Evolutionary conservation across 108 stramenopile genomes (phyloP).

Genomic region (Fistulifera pelliculosa): DNA sequence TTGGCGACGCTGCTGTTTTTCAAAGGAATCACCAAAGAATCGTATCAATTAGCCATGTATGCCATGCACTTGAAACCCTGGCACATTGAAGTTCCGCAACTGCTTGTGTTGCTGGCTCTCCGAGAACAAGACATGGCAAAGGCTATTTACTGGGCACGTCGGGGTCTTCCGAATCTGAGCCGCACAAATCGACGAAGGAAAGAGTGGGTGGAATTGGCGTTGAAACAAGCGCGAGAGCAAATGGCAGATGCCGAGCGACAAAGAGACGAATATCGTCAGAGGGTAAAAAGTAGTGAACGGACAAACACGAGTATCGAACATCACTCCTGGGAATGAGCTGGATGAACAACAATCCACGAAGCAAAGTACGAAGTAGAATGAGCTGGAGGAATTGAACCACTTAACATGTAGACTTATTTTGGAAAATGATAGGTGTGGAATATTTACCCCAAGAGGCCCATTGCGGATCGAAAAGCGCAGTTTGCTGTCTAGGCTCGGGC

Average conservation of each 20-base stretch:
- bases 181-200: constrained; percentile 2
- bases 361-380: too few species aligned
- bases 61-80: constrained; percentile 23
- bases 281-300: too few species aligned
- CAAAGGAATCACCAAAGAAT: constrained; percentile 9
- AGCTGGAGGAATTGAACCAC: too few species aligned
- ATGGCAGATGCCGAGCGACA: not conserved
- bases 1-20: constrained; percentile 19
- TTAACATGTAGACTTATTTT: too few species aligned
- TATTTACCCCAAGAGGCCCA: too few species aligned
- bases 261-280: too few species aligned
- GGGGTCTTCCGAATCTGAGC: constrained; percentile 5
- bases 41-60: constrained; percentile 3
- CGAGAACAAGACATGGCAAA: constrained; percentile 2
- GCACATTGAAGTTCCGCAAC: constrained; percentile 22
- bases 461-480: too few species aligned
- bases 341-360: too few species aligned
- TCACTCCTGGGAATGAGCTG: too few species aligned
- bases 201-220: constrained; percentile 8
- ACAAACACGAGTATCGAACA: too few species aligned
- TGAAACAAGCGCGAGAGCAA: not conserved
- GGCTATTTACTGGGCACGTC: constrained; percentile 5
- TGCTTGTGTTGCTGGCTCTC: constrained; percentile 4
- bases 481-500: too few species aligned
- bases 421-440: too few species aligned